These are phyloP conservation scores for Epichloe hybrida DNA, from an alignment of 2,329 filamentous ascomycete species.

Conservation along the genomic window DNA sequence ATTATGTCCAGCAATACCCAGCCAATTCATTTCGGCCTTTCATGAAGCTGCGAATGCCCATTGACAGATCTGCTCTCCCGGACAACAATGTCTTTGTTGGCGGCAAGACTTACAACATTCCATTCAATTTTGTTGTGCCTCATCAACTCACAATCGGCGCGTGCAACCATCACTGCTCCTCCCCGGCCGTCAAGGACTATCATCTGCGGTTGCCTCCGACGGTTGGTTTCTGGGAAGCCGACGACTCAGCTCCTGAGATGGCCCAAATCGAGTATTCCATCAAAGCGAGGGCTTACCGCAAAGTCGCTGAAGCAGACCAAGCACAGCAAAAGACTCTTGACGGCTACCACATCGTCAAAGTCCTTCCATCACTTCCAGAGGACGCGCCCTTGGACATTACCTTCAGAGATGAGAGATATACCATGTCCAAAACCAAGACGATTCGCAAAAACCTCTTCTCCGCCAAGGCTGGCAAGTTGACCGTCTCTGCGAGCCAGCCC, in stretches of 20 bases:
- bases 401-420: conserved; percentile 34
- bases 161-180: conserved; percentile 36
- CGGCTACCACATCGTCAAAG: conserved; percentile 30
- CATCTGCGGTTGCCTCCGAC: conserved; percentile 41
- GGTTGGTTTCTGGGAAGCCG: conserved; percentile 36
- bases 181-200: conserved; percentile 32
- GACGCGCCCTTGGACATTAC: conserved; percentile 38
- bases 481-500: conserved; percentile 31
- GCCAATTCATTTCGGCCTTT: conserved; percentile 37
- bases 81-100: conserved; percentile 32
- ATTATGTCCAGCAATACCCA: conserved; percentile 35
- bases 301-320: neutral
- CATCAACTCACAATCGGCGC: conserved; percentile 41
- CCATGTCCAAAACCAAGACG: conserved; percentile 35
- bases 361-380: conserved; percentile 37
- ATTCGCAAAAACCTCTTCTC: conserved; percentile 40
- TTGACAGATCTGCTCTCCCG: conserved; percentile 33
- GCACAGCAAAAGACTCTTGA: conserved; percentile 24
- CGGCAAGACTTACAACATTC: conserved; percentile 34
- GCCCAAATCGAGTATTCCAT: conserved; percentile 38
- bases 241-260: conserved; percentile 43
- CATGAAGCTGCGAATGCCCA: conserved; percentile 42
- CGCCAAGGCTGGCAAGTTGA: conserved; percentile 35
- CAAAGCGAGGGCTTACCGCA: conserved; percentile 29
- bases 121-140: conserved; percentile 49